Conservation (phyloP, 2,329 filamentous ascomycete genomes). For the Cladosporium phlei region DNA sequence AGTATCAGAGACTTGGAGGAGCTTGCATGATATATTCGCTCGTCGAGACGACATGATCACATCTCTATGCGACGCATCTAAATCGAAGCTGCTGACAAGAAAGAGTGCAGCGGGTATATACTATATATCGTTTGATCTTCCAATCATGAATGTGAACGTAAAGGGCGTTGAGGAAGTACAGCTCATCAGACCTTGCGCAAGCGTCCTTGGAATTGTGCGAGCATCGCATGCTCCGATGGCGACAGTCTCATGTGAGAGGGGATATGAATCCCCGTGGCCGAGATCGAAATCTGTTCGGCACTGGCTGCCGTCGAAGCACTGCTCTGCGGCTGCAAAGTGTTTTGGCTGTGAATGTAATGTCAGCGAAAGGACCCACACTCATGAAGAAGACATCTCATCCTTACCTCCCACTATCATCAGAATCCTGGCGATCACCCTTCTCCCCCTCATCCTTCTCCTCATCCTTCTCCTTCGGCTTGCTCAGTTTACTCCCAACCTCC, state of each 20-base stretch:
- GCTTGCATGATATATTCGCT: too few relatives aligned
- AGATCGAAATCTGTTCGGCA: conserved; percentile 1
- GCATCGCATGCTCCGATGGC: background rate
- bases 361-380: background rate
- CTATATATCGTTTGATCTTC: too few relatives aligned
- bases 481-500: conserved; percentile 31
- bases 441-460: conserved; percentile 20
- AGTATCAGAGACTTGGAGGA: too few relatives aligned
- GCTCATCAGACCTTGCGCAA: conserved; percentile 12
- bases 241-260: conserved; percentile 4
- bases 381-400: background rate
- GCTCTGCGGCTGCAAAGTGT: conserved; percentile 5
- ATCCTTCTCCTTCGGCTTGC: conserved; percentile 1
- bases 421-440: conserved; percentile 12
- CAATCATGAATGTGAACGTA: too few relatives aligned
- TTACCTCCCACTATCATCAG: conserved; percentile 20
- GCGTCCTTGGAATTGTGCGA: conserved; percentile 7
- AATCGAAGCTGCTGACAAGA: too few relatives aligned
- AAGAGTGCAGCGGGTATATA: too few relatives aligned
- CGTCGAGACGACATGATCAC: too few relatives aligned
- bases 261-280: background rate
- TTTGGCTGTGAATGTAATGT: background rate
- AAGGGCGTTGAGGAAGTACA: too few relatives aligned
- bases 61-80: too few relatives aligned
- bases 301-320: background rate